phyloP scores from a whole-genome alignment of 805 yeast genomes.

The Nakazawaea ernobii region DNA sequence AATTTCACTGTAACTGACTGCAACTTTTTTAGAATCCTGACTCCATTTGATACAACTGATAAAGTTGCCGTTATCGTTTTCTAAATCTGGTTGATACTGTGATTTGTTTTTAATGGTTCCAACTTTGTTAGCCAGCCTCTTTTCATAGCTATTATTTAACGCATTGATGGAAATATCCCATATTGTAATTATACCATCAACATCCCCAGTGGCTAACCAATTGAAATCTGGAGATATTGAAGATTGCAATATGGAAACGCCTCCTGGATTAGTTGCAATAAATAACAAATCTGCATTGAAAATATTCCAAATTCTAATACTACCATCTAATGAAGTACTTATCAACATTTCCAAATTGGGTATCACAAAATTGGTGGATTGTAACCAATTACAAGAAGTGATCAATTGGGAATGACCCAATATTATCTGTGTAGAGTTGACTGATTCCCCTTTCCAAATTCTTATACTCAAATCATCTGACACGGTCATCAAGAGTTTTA shows the following conservation, averaged over 20 bases:
- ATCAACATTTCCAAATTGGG: slow-evolving; percentile 23
- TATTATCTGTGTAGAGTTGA: slow-evolving; percentile 43
- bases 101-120: slow-evolving; percentile 2
- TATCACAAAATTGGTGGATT: slow-evolving; percentile 14
- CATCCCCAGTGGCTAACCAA: slow-evolving; percentile 59
- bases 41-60: slow-evolving; percentile 22
- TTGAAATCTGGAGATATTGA: slow-evolving; percentile 43
- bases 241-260: slow-evolving; percentile 51
- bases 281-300: slow-evolving; percentile 32
- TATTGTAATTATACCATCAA: slow-evolving; percentile 51
- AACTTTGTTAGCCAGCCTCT: background rate
- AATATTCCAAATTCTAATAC: slow-evolving; percentile 63
- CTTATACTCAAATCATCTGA: slow-evolving; percentile 73
- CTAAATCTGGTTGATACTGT: slow-evolving; percentile 20
- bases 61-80: slow-evolving; percentile 11
- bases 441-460: slow-evolving; percentile 67
- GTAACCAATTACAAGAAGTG: slow-evolving; percentile 51
- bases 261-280: slow-evolving; percentile 33
- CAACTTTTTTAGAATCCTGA: slow-evolving; percentile 17
- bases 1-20: slow-evolving; percentile 21
- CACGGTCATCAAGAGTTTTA: slow-evolving; percentile 60
- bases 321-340: slow-evolving; percentile 66
- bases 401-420: slow-evolving; percentile 56
- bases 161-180: slow-evolving; percentile 34
- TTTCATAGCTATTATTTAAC: background rate